Percentiles rank a stretch among this genome's conserved stretches.
Conservation (phyloP, 495 filamentous ascomycete species). For the Coniosporium apollinis region DNA sequence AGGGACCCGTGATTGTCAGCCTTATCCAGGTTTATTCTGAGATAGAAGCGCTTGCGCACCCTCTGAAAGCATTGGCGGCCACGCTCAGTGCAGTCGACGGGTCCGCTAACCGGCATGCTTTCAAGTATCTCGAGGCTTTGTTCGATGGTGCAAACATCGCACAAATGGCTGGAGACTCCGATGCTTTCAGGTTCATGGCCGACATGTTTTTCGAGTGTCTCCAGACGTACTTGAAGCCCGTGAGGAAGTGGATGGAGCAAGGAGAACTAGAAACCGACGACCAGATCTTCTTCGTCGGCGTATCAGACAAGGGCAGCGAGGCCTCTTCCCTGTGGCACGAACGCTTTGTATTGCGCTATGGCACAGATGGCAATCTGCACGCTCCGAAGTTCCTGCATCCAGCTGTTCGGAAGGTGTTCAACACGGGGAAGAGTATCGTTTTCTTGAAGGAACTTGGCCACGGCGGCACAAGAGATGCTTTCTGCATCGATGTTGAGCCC, state of each 20-base stretch:
- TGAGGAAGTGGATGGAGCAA: slow-evolving; percentile 71
- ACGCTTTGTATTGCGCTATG: slow-evolving; percentile 46
- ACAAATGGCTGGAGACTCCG: slow-evolving; percentile 49
- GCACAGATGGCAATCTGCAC: slow-evolving; percentile 35
- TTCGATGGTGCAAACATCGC: slow-evolving; percentile 48
- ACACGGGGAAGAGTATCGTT: slow-evolving; percentile 72
- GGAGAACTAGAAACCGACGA: slow-evolving; percentile 50
- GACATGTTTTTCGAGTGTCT: slow-evolving; percentile 70
- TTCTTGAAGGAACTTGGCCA: slow-evolving; percentile 49
- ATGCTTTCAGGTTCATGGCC: slow-evolving; percentile 41
- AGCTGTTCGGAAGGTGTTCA: slow-evolving; percentile 54
- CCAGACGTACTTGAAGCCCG: slow-evolving; percentile 61
- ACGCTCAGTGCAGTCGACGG: not conserved
- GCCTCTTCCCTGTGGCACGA: slow-evolving; percentile 55
- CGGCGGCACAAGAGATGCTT: slow-evolving; percentile 2
- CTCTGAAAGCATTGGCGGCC: slow-evolving; percentile 9
- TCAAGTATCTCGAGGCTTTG: slow-evolving; percentile 51
- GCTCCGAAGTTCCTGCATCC: slow-evolving; percentile 59
- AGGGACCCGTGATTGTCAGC: slow-evolving; percentile 25
- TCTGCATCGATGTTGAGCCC: slow-evolving; percentile 19
- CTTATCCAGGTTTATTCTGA: slow-evolving; percentile 47
- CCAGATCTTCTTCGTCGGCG: slow-evolving; percentile 56
- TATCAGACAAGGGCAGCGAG: slow-evolving; percentile 38
- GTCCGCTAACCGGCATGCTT: slow-evolving; percentile 22
- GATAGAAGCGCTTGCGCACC: slow-evolving; percentile 24